Base-by-base conservation (phyloP, 768 basidiomycete species). In the Tephrocybe sp. region DNA sequence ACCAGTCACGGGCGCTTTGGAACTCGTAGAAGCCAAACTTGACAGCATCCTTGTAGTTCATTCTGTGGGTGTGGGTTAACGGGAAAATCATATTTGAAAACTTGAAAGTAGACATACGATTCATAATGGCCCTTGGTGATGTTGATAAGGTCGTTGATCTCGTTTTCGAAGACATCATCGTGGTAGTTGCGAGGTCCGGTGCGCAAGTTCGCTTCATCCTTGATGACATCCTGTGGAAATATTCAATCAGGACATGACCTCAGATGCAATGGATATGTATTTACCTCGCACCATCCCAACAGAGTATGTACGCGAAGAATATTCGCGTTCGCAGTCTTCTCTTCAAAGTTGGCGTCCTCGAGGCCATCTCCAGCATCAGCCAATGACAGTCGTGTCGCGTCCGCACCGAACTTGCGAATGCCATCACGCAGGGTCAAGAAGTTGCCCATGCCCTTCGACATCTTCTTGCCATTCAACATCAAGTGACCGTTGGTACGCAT, bases 331-430 rank as follows among this genome's bases (percentile, higher is more conserved):
- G 97, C 97, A 5, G 88, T 90, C 74, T 93, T 90, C 77, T 98
- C 96, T 64, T 99, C 97, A 61, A 98, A 99, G 75, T 99, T 99
- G 37, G 96, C 96, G 69, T 99, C 97, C 68, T 97, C 95, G 58
- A 98, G 80, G 43, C 94, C 92, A 65, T 99, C 97, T 12, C 97
- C 97, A 22, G 94, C 93, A 72, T 98, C 96, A 21, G 97, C 97
- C 68, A 99, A 77, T 16, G 85, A 80, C 72, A 99, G 69, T 47
- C 97, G 78, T 61, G 89, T 95, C 26, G 95, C 92, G 65, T 98
- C 97, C 28, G 97, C 94, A 51, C 97, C 97, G 62, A 96, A 98
- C 77, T 98, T 98, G 68, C 85, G 78, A 51, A 96, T 83, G 1
- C 89, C 82, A 63, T 99, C 89, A 47, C 82, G 73, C 66, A 98